Evolutionary conservation across 2,329 filamentous ascomycete genomes (phyloP).

Genomic region (Alternaria consortialis): DNA sequence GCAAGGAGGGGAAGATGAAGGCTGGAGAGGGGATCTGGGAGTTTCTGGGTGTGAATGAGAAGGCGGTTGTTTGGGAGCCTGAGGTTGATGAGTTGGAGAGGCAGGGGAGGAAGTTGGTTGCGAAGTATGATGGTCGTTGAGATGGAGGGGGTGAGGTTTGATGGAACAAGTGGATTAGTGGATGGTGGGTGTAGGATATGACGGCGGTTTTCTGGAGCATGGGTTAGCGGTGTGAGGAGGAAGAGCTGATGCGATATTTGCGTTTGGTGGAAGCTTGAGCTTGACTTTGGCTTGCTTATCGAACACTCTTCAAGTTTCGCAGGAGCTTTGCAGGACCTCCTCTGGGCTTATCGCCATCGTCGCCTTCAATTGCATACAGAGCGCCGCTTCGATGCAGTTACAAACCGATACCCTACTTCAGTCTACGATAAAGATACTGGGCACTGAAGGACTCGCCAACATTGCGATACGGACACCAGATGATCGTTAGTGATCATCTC

Average conservation of each 20-base stretch:
- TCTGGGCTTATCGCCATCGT: not conserved
- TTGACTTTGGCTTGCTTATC: not conserved
- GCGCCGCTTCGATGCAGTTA: not conserved
- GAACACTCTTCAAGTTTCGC: not conserved
- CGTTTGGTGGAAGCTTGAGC: not conserved
- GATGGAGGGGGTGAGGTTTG: not conserved
- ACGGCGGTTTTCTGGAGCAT: not conserved
- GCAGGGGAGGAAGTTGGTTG: conserved; percentile 28
- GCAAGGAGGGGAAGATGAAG: conserved; percentile 25
- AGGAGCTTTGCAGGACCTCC: not conserved
- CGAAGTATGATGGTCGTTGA: conserved; percentile 28
- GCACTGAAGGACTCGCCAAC: not conserved
- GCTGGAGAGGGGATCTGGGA: conserved; percentile 24
- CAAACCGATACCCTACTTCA: not conserved
- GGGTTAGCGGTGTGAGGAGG: not conserved
- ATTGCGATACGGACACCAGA: not conserved
- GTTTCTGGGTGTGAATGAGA: conserved; percentile 32
- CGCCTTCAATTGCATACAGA: not conserved
- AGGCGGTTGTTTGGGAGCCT: conserved; percentile 13
- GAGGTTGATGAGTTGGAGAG: conserved; percentile 27
- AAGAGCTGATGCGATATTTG: not conserved
- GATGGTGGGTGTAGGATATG: not conserved
- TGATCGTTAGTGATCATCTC: not conserved
- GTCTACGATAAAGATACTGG: not conserved
- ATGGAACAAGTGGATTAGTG: not conserved